Evolutionary conservation across 2,329 filamentous ascomycete species (phyloP), one percentile per base, ranked within the genome.

Genomic region (Taxawa tesnikishii): DNA sequence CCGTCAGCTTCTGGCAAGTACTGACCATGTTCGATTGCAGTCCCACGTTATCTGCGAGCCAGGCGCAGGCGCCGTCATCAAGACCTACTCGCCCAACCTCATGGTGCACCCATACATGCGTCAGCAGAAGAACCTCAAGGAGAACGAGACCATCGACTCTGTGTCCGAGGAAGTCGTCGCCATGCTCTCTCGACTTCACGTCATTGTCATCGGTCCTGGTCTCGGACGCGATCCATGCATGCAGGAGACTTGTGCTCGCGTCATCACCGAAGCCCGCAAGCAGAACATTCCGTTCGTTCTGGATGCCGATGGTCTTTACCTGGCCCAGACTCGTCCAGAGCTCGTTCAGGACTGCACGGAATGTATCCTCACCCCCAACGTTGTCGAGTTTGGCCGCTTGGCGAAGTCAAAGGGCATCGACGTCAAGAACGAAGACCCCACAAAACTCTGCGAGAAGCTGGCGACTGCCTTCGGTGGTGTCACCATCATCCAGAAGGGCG

Each of bases 101-200:
- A 98, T 98, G 88, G 90, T 98, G 8, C 90, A 96, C 56, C 90
- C 90, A 1, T 73, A 94, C 44, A 88, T 98, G 75, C 81, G 84
- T 17, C 83, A 90, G 57, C 73, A 75, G 28, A 67, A 70, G 44
- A 67, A 73, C 44, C 59, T 71, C 32, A 54, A 60, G 15, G 55
- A 63, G 29, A 58, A 65, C 32, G 71, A 79, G 34, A 63, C 63
- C 9, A 67, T 73, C 43, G 68, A 79, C 2, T 65, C 63, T 33
- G 68, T 94, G 29, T 73, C 82, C 6, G 58, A 68, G 15, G 62
- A 70, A 32, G 79, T 96, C 42, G 70, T 87, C 38, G 73, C 70
- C 38, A 81, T 96, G 74, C 72, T 98, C 3, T 68, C 79, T 5
- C 80, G 90, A 1, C 69, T 98, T 4, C 88, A 98, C 54, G 85